phyloP scores from a whole-genome alignment of 495 filamentous ascomycete genomes.

The Echria macrotheca region DNA sequence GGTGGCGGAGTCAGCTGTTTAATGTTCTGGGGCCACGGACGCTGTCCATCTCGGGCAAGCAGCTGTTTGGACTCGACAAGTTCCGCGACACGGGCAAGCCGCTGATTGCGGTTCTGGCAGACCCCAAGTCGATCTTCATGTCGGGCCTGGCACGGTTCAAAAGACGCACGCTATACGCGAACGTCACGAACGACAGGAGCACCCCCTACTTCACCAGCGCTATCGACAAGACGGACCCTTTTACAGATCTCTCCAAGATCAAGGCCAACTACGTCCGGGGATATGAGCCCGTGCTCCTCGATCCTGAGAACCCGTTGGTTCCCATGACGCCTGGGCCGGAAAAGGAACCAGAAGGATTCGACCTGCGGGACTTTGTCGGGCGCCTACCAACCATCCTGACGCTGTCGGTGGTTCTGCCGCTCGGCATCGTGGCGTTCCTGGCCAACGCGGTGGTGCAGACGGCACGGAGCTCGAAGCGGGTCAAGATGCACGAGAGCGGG shows the following conservation, averaged over 20 bases:
- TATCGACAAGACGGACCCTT: constrained; percentile 72
- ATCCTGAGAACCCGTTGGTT: constrained; percentile 58
- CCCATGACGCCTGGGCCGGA: constrained; percentile 32
- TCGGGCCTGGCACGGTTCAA: constrained; percentile 68
- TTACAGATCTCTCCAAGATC: constrained; percentile 55
- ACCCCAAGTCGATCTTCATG: constrained; percentile 82
- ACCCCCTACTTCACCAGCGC: constrained; percentile 76
- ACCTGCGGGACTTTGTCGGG: constrained; percentile 26
- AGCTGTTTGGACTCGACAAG: constrained; percentile 80
- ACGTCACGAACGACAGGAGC: constrained; percentile 76
- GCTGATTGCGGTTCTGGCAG: constrained; percentile 73
- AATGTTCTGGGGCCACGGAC: constrained; percentile 76
- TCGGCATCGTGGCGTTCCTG: constrained; percentile 64
- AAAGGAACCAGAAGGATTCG: constrained; percentile 20
- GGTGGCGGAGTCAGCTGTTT: constrained; percentile 62
- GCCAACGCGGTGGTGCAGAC: constrained; percentile 72
- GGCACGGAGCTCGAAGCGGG: constrained; percentile 62
- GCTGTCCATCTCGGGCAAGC: constrained; percentile 73
- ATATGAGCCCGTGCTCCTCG: constrained; percentile 72
- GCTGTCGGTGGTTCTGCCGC: constrained; percentile 59
- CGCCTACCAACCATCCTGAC: constrained; percentile 56
- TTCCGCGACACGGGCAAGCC: constrained; percentile 78
- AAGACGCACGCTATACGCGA: constrained; percentile 70
- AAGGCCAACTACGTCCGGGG: constrained; percentile 66
- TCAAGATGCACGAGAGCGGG: constrained; percentile 68